Percentiles rank a stretch among this genome's conserved stretches.
These are phyloP conservation scores for Paramecium primaurelia DNA, from an alignment of 73 alveolate genomes.

Conservation along the genomic window DNA sequence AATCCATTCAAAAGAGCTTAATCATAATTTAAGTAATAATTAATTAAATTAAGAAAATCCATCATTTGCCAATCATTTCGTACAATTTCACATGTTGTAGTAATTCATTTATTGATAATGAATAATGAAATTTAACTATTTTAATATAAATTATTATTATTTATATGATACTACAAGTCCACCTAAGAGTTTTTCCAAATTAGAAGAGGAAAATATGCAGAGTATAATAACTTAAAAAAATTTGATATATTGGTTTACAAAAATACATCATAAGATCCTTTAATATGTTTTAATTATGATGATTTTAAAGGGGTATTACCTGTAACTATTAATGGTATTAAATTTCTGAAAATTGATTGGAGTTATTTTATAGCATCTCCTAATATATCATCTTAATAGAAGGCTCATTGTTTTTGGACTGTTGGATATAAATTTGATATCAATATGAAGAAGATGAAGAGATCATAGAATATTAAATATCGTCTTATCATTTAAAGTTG, in stretches of 20 bases:
- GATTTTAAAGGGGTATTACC: neutral
- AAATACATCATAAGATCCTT: constrained; percentile 1
- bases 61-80: neutral
- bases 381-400: neutral
- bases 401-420: constrained; percentile 50
- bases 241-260: neutral
- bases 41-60: neutral
- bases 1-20: neutral
- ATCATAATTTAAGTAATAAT: neutral
- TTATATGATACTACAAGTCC: neutral
- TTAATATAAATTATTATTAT: too few relatives aligned
- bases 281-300: neutral
- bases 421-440: constrained; percentile 45
- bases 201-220: neutral
- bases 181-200: neutral
- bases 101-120: too few relatives aligned
- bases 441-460: constrained; percentile 40
- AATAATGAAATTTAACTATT: too few relatives aligned
- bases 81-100: neutral
- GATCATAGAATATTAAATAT: constrained; percentile 1
- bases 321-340: neutral
- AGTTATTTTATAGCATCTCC: constrained; percentile 11
- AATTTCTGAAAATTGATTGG: neutral
- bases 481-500: neutral
- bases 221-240: neutral